Evolutionary conservation across 1,284 basidiomycete genomes (phyloP).

Genomic region (Trametes versicolor): DNA sequence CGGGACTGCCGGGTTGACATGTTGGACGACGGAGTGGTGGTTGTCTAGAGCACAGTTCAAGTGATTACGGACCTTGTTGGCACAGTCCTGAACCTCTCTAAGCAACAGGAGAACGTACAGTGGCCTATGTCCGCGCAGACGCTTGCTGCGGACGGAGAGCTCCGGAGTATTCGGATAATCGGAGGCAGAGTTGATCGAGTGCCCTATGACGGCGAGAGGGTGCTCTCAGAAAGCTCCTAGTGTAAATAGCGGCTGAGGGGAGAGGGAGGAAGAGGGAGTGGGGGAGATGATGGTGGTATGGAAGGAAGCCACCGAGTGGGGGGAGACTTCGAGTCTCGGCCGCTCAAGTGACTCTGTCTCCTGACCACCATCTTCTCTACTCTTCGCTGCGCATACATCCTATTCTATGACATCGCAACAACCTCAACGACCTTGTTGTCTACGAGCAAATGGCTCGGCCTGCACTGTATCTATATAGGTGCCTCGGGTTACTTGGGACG

Average conservation of each 20-base stretch:
- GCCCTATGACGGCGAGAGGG: too few species aligned
- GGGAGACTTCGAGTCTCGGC: conserved; percentile 21
- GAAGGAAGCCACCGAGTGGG: conserved; percentile 22
- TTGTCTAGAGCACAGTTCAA: neutral
- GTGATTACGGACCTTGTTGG: neutral
- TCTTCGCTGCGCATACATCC: conserved; percentile 1
- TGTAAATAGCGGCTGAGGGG: neutral
- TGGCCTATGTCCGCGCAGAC: neutral
- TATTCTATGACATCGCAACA: neutral
- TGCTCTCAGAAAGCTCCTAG: neutral
- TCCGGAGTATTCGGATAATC: too few species aligned
- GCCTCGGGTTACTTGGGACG: neutral
- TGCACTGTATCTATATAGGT: neutral
- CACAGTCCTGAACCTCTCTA: too few species aligned
- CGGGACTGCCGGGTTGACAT: conserved; percentile 52
- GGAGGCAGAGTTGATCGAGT: too few species aligned
- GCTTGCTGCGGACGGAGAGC: too few species aligned
- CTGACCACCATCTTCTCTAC: conserved; percentile 28
- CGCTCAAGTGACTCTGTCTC: conserved; percentile 29
- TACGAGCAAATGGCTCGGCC: neutral
- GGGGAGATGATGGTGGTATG: conserved; percentile 31
- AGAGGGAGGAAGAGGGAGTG: conserved; percentile 3
- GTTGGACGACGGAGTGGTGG: neutral
- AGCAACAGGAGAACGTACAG: neutral
- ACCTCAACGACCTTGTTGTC: too few species aligned